A percentile compares a stretch with the other conserved stretches of the same genome.
These are phyloP conservation scores for Fusarium graminum DNA, from an alignment of 2,329 filamentous ascomycete genomes.

Conservation along the genomic window DNA sequence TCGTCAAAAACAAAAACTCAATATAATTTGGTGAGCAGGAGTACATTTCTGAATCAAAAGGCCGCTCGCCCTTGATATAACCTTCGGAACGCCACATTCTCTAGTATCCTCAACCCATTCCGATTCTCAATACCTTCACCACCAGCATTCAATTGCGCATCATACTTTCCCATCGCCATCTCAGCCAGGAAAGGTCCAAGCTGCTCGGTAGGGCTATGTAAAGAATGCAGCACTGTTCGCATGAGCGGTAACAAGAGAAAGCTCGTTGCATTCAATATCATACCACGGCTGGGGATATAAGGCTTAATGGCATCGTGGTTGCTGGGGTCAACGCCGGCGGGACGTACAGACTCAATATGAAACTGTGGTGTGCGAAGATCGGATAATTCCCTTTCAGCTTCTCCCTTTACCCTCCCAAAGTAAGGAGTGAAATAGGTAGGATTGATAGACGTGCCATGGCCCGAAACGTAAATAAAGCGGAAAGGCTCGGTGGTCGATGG, in stretches of 20 bases:
- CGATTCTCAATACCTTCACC: slow-evolving; percentile 20
- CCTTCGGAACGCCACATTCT: slow-evolving; percentile 32
- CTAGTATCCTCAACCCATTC: slow-evolving; percentile 30
- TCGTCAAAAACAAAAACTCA: background rate
- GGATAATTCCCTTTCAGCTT: slow-evolving; percentile 26
- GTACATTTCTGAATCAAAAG: background rate
- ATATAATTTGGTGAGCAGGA: background rate
- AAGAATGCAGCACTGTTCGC: slow-evolving; percentile 4
- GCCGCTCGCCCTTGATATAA: background rate
- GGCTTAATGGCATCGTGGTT: slow-evolving; percentile 32
- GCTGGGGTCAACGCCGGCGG: slow-evolving; percentile 29
- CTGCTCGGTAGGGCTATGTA: slow-evolving; percentile 33
- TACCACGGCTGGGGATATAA: slow-evolving; percentile 23
- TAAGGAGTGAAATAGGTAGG: slow-evolving; percentile 26
- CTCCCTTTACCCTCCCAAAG: slow-evolving; percentile 37
- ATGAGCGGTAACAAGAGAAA: slow-evolving; percentile 10
- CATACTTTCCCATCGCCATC: slow-evolving; percentile 37
- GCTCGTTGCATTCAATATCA: slow-evolving; percentile 5
- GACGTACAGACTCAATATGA: slow-evolving; percentile 31
- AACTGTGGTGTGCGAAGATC: slow-evolving; percentile 19
- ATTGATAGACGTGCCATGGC: slow-evolving; percentile 11
- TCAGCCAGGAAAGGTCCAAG: slow-evolving; percentile 31
- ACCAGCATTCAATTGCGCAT: slow-evolving; percentile 9
- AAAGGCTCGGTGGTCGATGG: slow-evolving; percentile 28
- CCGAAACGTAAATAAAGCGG: slow-evolving; percentile 38